Conservation (phyloP, 106 monocot genomes). For the Posidonia australis region DNA sequence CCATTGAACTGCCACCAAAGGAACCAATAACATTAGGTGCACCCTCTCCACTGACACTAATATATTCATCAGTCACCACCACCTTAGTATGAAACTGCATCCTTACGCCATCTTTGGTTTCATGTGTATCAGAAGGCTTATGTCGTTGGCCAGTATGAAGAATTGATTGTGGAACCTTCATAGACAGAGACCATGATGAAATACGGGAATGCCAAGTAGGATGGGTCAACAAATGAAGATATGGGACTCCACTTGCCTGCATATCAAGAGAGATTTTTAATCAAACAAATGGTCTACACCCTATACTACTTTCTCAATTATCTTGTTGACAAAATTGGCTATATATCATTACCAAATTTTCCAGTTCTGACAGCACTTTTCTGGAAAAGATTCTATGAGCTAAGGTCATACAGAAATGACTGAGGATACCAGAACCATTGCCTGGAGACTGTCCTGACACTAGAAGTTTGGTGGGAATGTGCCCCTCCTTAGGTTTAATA, state of each 20-base stretch:
- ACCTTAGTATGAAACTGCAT: slow-evolving; percentile 66
- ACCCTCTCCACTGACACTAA: slow-evolving; percentile 69
- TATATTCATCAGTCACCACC: slow-evolving; percentile 69
- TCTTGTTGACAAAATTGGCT: neutral
- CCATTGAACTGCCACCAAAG: slow-evolving; percentile 26
- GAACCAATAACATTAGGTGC: slow-evolving; percentile 55
- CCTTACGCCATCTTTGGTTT: slow-evolving; percentile 25
- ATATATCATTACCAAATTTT: slow-evolving; percentile 46
- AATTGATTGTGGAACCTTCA: slow-evolving; percentile 71
- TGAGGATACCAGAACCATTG: slow-evolving; percentile 30
- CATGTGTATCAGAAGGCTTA: slow-evolving; percentile 19
- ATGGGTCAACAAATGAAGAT: slow-evolving; percentile 62
- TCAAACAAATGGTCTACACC: neutral
- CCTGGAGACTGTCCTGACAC: slow-evolving; percentile 21
- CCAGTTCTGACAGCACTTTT: slow-evolving; percentile 54
- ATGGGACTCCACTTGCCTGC: slow-evolving; percentile 66
- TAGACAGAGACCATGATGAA: slow-evolving; percentile 75
- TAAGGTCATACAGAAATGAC: slow-evolving; percentile 81
- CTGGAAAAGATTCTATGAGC: slow-evolving; percentile 79
- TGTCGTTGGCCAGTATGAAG: slow-evolving; percentile 25
- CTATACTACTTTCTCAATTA: neutral
- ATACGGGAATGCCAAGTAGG: slow-evolving; percentile 91
- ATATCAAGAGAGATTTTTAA: slow-evolving; percentile 8
- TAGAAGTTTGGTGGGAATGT: neutral
- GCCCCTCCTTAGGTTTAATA: slow-evolving; percentile 34